Evolutionary conservation across 306 rosid genomes (phyloP), one percentile per base, ranked within the genome.

Genomic region (Datisca glomerata): DNA sequence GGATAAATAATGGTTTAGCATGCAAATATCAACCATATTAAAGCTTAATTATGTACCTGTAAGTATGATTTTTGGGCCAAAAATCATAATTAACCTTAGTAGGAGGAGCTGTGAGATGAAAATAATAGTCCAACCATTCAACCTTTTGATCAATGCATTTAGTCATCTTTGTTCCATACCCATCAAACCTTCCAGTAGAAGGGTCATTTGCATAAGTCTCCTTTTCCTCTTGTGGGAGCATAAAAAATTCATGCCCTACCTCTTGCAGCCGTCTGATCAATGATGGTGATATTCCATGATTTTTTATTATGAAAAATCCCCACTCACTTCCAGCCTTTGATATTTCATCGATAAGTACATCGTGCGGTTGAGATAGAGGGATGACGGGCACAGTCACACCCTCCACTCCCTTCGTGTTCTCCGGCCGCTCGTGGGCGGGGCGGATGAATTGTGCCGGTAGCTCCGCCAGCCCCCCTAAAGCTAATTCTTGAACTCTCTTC

Each of bases 71-170:
- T 55, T 60, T 51, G 20, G 78, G 80, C 87, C 94, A 78, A 3
- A 27, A 5, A n/a, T 51, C 43, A 38, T 47, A 24, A 17, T 78
- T 58, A 8, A 64, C 74, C 56, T 56, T 71, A 2, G 76, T 51
- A 39, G 74, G 62, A 51, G 87, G 87, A 41, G 63, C 24, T 47
- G 59, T 62, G n/a, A 68, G 2, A 16, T 78, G 94, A 34, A 69
- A 78, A 55, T 43, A 78, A 22, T 82, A 82, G 43, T 82, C 84
- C 2, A 82, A 29, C 87, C 85, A 82, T 53, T 82, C 94, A 4
- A 74, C 8, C 44, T 74, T 82, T 12, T 74, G 61, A 4, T 82
- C 72, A 0, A 36, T 45, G 32, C 68, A 77, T 39, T 71, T 77
- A 3, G 76, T 58, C 78, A 81, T 78, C 51, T 58, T 81, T 2